These are phyloP conservation scores for Botrytis elliptica DNA, from an alignment of 2,329 filamentous ascomycete species.

Conservation along the genomic window DNA sequence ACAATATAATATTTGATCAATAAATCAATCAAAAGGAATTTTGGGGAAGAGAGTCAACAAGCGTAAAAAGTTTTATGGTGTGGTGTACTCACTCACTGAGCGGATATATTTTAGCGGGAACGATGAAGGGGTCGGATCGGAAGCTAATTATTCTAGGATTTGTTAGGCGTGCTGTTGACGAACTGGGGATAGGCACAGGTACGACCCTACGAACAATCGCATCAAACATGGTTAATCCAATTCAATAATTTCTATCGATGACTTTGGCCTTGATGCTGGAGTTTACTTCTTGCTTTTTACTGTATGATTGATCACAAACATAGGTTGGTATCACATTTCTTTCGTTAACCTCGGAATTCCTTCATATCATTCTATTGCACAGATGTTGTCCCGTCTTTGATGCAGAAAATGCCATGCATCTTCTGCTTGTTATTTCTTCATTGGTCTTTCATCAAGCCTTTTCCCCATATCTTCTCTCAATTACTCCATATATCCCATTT, in stretches of 20 bases:
- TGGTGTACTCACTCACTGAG: background rate
- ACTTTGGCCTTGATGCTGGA: background rate
- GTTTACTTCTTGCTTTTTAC: background rate
- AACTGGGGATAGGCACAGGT: slow-evolving; percentile 10
- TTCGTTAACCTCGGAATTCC: background rate
- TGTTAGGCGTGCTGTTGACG: background rate
- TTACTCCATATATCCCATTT: background rate
- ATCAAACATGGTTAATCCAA: background rate
- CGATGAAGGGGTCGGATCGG: background rate
- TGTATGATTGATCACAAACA: background rate
- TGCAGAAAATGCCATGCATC: background rate
- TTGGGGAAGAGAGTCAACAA: background rate
- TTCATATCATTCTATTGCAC: background rate
- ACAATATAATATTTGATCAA: background rate
- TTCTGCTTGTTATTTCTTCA: background rate
- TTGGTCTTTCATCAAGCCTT: background rate
- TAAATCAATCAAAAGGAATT: background rate
- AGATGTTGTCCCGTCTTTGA: background rate
- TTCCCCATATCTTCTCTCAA: background rate
- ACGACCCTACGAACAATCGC: background rate
- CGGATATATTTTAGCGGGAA: background rate
- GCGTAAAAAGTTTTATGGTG: background rate
- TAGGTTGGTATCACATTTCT: background rate
- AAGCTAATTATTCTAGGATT: background rate
- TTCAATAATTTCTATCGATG: background rate